Evolutionary conservation across 371 early-diverging fungal species (phyloP), one percentile per base, ranked within the genome.

Genomic region (Syncephalastrum contaminatum): DNA sequence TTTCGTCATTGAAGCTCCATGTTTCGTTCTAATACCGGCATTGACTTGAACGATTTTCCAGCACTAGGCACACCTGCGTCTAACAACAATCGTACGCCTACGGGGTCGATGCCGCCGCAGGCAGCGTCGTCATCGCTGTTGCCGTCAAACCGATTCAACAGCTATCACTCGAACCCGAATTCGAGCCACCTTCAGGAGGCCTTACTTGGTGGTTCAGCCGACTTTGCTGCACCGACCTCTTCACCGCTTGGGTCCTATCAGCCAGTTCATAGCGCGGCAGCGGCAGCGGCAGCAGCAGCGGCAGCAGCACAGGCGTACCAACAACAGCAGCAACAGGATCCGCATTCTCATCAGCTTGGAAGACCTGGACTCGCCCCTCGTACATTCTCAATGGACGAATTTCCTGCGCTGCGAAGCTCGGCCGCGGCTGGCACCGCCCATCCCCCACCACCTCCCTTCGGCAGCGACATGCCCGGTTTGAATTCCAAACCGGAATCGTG

Each of bases 361-460:
- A 30, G 36, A 30, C 36, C 36, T 30, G 36, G 66, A 27, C 48
- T 63, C 20, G 67, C 63, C 58, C 75, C 70, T 57, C 63, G 75
- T 62, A 66, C 78, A n/a, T 77, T 74, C 56, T 70, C 75, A 8
- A 71, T 74, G 62, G 78, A 77, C 48, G 78, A 77, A 27, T 77
- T 77, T 51, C 78, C 78, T 52, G 78, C 78, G 40, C 54, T 77
- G 48, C 58, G 67, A 58, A 72, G 72, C 60, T 62, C 56, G 3
- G 42, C 51, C 4, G 45, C 40, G 30, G 43, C 48, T 36, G 42
- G 27, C 27, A 43, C 24, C 6, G 59, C 69, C 36, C 36, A 30
- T 30, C 36, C 36, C 36, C 36, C 36, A 30, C 58, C 57, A 36
- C 51, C 63, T 4, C 56, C 73, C 43, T 73, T 70, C 45, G 70